Conservation (phyloP, 148 eudicot species). For the Rhododendron williamsianum region DNA sequence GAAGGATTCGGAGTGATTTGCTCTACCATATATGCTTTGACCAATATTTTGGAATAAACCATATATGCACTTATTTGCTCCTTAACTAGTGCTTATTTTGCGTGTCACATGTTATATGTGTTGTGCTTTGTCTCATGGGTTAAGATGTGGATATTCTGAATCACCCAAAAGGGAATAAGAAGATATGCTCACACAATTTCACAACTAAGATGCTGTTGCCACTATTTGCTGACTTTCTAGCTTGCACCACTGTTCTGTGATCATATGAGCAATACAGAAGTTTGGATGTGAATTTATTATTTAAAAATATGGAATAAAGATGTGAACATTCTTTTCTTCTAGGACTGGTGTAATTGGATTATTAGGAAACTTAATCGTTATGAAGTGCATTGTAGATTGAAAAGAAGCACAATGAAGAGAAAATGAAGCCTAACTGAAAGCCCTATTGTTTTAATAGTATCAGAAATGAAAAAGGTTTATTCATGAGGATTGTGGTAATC, state of each 20-base stretch:
- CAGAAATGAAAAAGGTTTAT: neutral
- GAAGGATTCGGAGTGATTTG: conserved; percentile 2
- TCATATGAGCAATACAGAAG: neutral
- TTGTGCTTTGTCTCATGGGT: neutral
- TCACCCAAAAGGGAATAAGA: neutral
- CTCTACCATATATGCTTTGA: neutral
- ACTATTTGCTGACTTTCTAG: neutral
- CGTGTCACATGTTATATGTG: neutral
- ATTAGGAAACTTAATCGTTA: neutral
- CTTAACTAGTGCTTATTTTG: neutral
- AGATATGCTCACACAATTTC: neutral
- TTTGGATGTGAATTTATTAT: neutral
- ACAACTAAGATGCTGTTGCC: neutral
- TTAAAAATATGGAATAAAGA: neutral
- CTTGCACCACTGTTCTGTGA: neutral
- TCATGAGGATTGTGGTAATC: neutral
- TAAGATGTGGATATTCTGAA: neutral
- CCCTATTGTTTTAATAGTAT: neutral
- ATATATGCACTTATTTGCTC: neutral
- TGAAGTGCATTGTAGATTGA: neutral
- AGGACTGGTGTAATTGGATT: neutral
- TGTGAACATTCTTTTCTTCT: neutral
- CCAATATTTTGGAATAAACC: neutral
- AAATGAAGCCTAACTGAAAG: neutral
- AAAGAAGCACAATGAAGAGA: neutral